These are phyloP conservation scores for Cladorrhinum sp. DNA, from an alignment of 2,329 filamentous ascomycete genomes.

Conservation along the genomic window DNA sequence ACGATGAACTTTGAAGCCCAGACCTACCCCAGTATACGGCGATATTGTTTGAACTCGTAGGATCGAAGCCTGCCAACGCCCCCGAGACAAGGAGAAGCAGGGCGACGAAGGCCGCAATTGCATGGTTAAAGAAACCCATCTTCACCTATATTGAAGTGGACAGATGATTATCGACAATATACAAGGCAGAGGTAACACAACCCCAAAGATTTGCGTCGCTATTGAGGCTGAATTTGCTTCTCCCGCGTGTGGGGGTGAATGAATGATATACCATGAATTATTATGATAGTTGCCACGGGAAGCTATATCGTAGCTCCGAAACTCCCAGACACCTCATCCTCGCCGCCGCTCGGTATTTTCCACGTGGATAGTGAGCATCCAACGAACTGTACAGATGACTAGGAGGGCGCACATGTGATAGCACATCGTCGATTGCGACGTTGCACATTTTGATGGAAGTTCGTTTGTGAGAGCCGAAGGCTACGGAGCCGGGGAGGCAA, in stretches of 20 bases:
- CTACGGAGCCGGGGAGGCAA: neutral
- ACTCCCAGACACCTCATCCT: no score
- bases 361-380: neutral
- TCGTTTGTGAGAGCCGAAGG: neutral
- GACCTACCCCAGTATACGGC: conserved; percentile 64
- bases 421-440: neutral
- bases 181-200: no score
- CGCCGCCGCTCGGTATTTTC: neutral
- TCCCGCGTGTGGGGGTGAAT: neutral
- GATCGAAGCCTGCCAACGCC: conserved; percentile 43
- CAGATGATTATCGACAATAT: no score
- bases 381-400: neutral
- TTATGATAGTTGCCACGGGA: neutral
- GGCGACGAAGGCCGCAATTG: conserved; percentile 12
- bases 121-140: conserved; percentile 10
- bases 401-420: neutral
- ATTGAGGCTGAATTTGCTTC: neutral
- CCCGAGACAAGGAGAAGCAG: conserved; percentile 14
- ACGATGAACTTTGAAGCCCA: neutral
- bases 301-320: neutral
- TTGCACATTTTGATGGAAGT: neutral
- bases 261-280: neutral
- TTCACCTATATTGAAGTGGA: neutral
- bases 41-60: conserved; percentile 50
- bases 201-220: neutral